Conservation (phyloP, 768 basidiomycete genomes). For the Naganishia vaughanmartiniae region DNA sequence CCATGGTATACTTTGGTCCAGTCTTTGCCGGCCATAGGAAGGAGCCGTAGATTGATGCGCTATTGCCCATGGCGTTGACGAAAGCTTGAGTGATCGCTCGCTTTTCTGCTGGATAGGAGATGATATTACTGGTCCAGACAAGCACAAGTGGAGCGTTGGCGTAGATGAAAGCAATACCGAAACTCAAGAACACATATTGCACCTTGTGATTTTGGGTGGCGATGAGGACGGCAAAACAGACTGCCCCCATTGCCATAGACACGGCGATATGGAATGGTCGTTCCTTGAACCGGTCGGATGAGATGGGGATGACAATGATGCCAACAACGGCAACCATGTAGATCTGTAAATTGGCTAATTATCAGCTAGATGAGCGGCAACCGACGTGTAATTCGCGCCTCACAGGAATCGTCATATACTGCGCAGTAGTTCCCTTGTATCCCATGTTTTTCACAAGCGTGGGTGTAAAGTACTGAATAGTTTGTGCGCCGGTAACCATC, state of each 20-base stretch:
- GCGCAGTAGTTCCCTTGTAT: constrained; percentile 45
- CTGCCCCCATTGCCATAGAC: constrained; percentile 33
- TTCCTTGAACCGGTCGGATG: constrained; percentile 47
- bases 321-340: constrained; percentile 36
- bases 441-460: constrained; percentile 41
- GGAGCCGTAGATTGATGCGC: constrained; percentile 47
- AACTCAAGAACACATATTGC: constrained; percentile 51
- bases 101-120: constrained; percentile 48
- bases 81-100: constrained; percentile 49
- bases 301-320: constrained; percentile 46
- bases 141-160: constrained; percentile 44
- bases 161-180: constrained; percentile 51
- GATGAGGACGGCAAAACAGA: constrained; percentile 47
- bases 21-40: constrained; percentile 50
- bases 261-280: constrained; percentile 45
- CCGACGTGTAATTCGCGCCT: constrained; percentile 39
- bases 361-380: neutral
- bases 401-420: constrained; percentile 50
- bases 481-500: constrained; percentile 51
- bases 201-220: constrained; percentile 36
- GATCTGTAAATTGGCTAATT: neutral
- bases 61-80: constrained; percentile 43
- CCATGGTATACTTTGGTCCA: constrained; percentile 46
- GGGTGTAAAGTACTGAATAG: constrained; percentile 46
- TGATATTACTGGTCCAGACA: constrained; percentile 51